Evolutionary conservation across 306 rosid species (phyloP).

Genomic region (Cucumis sativus): Cucumber_9930_V3 NC_026656.2:2122501-2123000

Average conservation of each 20-base stretch:
- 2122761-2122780: too few relatives aligned
- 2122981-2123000: too few relatives aligned
- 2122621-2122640: too few relatives aligned
- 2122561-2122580: too few relatives aligned
- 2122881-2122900: slow-evolving; percentile 52
- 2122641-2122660: not conserved
- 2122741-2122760: not conserved
- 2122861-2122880: slow-evolving; percentile 76
- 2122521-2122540: too few relatives aligned
- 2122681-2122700: not conserved
- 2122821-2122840: not conserved
- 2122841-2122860: slow-evolving; percentile 46
- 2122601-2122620: too few relatives aligned
- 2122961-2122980: not conserved
- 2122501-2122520: too few relatives aligned
- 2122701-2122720: not conserved
- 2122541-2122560: too few relatives aligned
- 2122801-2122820: not conserved
- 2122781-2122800: not conserved
- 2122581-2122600: too few relatives aligned
- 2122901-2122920: not conserved
- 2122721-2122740: not conserved
- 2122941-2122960: not conserved
- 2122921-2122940: not conserved
- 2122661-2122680: not conserved